phyloP scores from a whole-genome alignment of 2,329 filamentous ascomycete species.

The Ascomycota sp. region DNA sequence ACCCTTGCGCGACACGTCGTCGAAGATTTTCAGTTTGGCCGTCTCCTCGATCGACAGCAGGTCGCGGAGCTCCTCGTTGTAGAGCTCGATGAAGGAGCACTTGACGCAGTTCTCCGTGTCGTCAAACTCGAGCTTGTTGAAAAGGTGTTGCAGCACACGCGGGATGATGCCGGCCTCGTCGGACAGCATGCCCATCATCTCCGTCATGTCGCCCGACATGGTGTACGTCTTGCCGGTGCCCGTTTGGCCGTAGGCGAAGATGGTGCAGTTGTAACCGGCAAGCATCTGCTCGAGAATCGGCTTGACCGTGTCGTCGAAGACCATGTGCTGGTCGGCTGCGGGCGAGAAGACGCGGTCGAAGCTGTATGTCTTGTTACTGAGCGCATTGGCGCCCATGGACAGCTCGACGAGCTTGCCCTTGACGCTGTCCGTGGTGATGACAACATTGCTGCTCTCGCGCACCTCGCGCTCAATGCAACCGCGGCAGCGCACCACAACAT shows the following conservation, averaged over 20 bases:
- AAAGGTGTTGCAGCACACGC: constrained; percentile 69
- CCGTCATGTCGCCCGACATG: constrained; percentile 94
- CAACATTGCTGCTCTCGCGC: constrained; percentile 82
- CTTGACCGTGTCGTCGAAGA: constrained; percentile 88
- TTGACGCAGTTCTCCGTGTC: constrained; percentile 77
- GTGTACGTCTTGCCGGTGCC: constrained; percentile 98
- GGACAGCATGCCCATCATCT: constrained; percentile 65
- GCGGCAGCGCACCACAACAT: constrained; percentile 86
- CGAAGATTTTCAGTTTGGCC: constrained; percentile 83
- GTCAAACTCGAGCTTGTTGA: constrained; percentile 61
- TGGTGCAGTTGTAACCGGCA: constrained; percentile 89
- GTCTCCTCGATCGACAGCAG: constrained; percentile 65
- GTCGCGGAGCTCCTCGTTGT: constrained; percentile 93
- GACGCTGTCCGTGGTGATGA: constrained; percentile 72
- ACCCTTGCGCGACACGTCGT: constrained; percentile 75
- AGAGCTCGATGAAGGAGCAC: constrained; percentile 95
- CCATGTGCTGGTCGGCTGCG: constrained; percentile 78
- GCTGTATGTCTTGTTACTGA: constrained; percentile 90
- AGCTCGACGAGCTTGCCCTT: constrained; percentile 70
- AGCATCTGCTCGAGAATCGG: constrained; percentile 89
- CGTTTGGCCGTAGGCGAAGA: constrained; percentile 96
- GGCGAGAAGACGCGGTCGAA: constrained; percentile 96
- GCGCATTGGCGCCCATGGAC: constrained; percentile 76
- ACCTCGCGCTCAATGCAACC: constrained; percentile 86
- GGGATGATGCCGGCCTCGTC: constrained; percentile 93